Evolutionary conservation across 441 rosid species (phyloP).

Genomic region (Gossypium laxum): DNA sequence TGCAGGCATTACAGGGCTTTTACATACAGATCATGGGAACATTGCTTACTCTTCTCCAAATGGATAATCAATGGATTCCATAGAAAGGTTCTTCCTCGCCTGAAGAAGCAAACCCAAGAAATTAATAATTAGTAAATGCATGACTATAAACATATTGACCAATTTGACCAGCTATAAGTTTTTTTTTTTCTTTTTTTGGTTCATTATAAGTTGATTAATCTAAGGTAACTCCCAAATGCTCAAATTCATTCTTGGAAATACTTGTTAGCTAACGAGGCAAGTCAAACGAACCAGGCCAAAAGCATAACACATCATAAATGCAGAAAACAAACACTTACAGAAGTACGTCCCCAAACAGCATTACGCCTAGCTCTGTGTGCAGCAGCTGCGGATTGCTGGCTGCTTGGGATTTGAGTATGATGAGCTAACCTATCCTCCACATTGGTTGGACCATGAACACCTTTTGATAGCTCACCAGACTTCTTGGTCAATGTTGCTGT

Average conservation of each 20-base stretch:
- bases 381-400: conserved; percentile 30
- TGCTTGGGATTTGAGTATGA: conserved; percentile 22
- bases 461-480: conserved; percentile 22
- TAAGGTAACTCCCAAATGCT: conserved; percentile 3
- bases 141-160: neutral
- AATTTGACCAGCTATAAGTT: neutral
- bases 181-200: neutral
- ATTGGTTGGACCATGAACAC: conserved; percentile 20
- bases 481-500: conserved; percentile 19
- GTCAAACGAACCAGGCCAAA: conserved; percentile 15
- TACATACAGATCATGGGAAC: conserved; percentile 14
- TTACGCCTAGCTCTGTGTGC: conserved; percentile 23
- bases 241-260: neutral
- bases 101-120: conserved; percentile 24
- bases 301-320: conserved; percentile 2
- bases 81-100: conserved; percentile 78
- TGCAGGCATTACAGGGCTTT: conserved; percentile 13
- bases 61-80: conserved; percentile 60
- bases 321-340: conserved; percentile 47
- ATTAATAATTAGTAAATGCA: neutral
- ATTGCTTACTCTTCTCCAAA: conserved; percentile 76
- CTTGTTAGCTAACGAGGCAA: neutral
- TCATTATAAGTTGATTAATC: neutral
- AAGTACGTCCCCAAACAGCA: conserved; percentile 49
- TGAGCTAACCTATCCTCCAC: conserved; percentile 19